Evolutionary conservation across 2,329 filamentous ascomycete species (phyloP).

Genomic region (Sporothrix protearum): DNA sequence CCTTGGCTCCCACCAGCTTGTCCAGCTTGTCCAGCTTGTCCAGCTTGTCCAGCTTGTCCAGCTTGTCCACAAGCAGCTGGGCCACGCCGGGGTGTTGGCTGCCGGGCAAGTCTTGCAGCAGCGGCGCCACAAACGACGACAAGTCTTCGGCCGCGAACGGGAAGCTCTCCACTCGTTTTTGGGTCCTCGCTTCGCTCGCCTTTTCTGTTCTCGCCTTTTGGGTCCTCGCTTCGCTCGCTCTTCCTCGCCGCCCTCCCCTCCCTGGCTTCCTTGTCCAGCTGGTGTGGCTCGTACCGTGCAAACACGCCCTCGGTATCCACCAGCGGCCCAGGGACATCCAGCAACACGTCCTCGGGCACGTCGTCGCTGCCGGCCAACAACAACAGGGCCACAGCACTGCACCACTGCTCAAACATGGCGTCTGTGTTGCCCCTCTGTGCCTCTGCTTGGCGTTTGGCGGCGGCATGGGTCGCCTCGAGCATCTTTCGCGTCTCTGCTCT

Average conservation of each 20-base stretch:
- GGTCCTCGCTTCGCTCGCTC: neutral
- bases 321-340: neutral
- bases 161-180: neutral
- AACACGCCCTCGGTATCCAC: neutral
- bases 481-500: neutral
- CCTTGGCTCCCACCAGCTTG: no score
- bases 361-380: neutral
- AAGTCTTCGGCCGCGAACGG: neutral
- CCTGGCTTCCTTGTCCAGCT: neutral
- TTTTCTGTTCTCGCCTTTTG: no score
- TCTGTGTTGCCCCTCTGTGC: neutral
- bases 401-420: conserved; percentile 7
- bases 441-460: neutral
- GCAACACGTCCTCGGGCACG: neutral
- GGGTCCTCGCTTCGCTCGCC: neutral
- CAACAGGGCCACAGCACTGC: neutral
- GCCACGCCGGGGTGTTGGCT: neutral
- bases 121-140: neutral
- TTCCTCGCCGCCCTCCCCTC: neutral
- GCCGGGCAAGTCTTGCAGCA: neutral
- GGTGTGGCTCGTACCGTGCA: neutral
- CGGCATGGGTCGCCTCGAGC: neutral
- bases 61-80: neutral
- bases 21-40: no score
- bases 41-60: no score